phyloP scores from a whole-genome alignment of 225 moss, liverwort and hornwort genomes.

The Marchantia paleacea region DNA sequence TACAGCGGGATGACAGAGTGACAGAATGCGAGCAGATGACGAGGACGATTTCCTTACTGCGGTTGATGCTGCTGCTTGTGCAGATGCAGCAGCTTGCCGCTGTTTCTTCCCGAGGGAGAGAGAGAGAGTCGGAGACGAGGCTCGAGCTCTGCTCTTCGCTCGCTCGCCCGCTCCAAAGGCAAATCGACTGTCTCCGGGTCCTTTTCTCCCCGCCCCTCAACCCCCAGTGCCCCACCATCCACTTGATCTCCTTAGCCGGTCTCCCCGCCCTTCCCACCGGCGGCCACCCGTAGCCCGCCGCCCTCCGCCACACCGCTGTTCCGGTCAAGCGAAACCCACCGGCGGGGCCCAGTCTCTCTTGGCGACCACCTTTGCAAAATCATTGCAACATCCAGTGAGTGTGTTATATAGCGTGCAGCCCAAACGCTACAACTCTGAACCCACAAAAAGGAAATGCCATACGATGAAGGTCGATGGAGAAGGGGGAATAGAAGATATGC shows the following conservation, averaged over 20 bases:
- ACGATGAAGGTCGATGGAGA: too few relatives aligned
- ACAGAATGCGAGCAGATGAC: not conserved
- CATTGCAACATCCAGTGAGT: not conserved
- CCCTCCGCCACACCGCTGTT: not conserved
- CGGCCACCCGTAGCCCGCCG: not conserved
- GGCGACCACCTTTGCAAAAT: not conserved
- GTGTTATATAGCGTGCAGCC: not conserved
- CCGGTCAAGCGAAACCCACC: not conserved
- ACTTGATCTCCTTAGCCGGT: not conserved
- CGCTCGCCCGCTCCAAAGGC: conserved; percentile 1
- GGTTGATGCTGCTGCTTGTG: not conserved
- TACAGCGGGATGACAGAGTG: not conserved
- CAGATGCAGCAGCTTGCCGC: not conserved
- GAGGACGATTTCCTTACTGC: not conserved
- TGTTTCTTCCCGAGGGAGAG: not conserved
- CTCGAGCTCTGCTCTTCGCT: conserved; percentile 4
- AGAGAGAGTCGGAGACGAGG: not conserved
- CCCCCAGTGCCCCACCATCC: too few relatives aligned
- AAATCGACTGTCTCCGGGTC: not conserved
- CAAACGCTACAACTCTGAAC: not conserved
- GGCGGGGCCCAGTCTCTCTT: not conserved
- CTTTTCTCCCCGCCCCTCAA: not conserved
- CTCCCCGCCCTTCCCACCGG: not conserved
- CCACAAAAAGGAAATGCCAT: not conserved
- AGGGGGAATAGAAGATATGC: too few relatives aligned